These are phyloP conservation scores for Botrytis pseudocinerea DNA, from an alignment of 2,329 filamentous ascomycete genomes.

Conservation along the genomic window DNA sequence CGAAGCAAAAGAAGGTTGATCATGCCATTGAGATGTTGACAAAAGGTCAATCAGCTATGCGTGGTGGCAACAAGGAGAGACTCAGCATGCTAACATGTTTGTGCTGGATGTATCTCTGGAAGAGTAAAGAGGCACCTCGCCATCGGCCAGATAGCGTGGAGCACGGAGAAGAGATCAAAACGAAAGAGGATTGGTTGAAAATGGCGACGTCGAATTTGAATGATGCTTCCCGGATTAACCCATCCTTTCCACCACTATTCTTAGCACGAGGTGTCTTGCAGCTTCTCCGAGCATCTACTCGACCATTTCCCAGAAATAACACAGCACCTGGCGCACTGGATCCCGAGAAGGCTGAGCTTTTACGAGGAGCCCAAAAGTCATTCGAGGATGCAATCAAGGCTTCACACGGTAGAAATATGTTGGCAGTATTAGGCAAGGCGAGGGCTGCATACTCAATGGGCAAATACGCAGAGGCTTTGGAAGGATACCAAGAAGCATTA, in stretches of 20 bases:
- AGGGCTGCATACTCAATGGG: conserved; percentile 83
- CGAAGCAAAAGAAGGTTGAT: conserved; percentile 91
- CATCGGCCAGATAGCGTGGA: conserved; percentile 63
- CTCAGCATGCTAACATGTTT: conserved; percentile 66
- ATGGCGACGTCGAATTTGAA: conserved; percentile 89
- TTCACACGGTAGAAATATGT: conserved; percentile 83
- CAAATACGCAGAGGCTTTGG: conserved; percentile 80
- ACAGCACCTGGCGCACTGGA: conserved; percentile 57
- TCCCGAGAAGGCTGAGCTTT: conserved; percentile 72
- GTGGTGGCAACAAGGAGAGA: conserved; percentile 63
- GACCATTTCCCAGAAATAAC: conserved; percentile 64
- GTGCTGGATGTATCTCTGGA: conserved; percentile 71
- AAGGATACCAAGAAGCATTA: conserved; percentile 83
- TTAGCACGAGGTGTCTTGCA: conserved; percentile 88
- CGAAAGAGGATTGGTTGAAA: conserved; percentile 91
- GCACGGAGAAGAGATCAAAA: conserved; percentile 69
- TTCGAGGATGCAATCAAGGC: conserved; percentile 92
- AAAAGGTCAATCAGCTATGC: conserved; percentile 61
- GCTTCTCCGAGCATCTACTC: conserved; percentile 82
- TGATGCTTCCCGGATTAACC: conserved; percentile 92
- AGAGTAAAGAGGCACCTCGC: conserved; percentile 67
- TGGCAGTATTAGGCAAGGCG: conserved; percentile 88
- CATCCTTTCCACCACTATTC: conserved; percentile 86
- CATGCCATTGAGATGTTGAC: conserved; percentile 74
- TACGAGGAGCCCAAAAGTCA: conserved; percentile 84